phyloP scores from a whole-genome alignment of 192 early-diverging fungal genomes.

The Podila epigama region DNA sequence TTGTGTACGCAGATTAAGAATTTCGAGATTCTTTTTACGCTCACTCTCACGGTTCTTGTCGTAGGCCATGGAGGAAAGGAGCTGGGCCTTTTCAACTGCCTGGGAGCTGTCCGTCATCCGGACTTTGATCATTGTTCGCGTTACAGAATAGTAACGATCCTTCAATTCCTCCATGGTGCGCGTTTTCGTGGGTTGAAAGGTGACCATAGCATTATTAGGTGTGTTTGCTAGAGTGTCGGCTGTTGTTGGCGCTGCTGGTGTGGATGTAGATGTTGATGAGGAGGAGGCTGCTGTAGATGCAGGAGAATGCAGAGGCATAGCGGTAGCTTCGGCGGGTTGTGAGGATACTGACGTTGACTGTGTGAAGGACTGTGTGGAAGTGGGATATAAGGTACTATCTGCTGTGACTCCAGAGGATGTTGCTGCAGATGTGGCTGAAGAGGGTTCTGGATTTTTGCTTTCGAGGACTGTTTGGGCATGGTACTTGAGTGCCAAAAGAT shows the following conservation, averaged over 20 bases:
- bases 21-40: slow-evolving; percentile 80
- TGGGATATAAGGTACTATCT: background rate
- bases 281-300: background rate
- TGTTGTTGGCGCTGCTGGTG: slow-evolving; percentile 1
- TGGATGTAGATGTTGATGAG: background rate
- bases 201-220: no score
- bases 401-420: background rate
- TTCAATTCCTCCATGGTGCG: slow-evolving; percentile 80
- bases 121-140: slow-evolving; percentile 66
- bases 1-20: slow-evolving; percentile 73
- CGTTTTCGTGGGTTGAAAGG: slow-evolving; percentile 22
- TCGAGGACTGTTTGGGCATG: background rate
- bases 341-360: background rate
- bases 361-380: background rate
- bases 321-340: background rate
- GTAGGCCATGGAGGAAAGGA: slow-evolving; percentile 49
- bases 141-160: slow-evolving; percentile 82
- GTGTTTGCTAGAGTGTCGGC: no score
- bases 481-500: slow-evolving; percentile 25
- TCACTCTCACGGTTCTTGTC: slow-evolving; percentile 74
- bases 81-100: slow-evolving; percentile 40
- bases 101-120: slow-evolving; percentile 49
- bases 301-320: background rate
- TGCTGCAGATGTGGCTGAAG: background rate
- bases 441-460: background rate